Conservation (phyloP, 1,284 basidiomycete genomes). For the Heterobasidion annosum region DNA sequence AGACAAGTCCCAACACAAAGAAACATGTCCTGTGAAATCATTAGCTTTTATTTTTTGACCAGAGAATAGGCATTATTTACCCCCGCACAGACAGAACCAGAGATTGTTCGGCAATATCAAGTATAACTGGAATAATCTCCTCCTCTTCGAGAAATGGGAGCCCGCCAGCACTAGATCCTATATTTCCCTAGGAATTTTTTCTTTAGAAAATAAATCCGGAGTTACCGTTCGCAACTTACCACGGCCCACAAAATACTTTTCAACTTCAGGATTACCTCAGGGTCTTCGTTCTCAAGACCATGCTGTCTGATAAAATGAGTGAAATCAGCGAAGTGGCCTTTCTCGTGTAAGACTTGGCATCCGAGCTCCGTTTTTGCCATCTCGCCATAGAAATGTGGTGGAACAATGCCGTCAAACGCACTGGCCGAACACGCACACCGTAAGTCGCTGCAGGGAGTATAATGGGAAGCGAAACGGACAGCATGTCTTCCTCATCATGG, state of each 20-base stretch:
- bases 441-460: neutral
- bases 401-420: conserved; percentile 81
- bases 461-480: conserved; percentile 18
- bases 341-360: conserved; percentile 82
- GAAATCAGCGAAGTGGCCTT: conserved; percentile 89
- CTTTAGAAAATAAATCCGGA: neutral
- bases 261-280: conserved; percentile 77
- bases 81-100: conserved; percentile 88
- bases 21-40: conserved; percentile 74
- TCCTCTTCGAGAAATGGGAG: conserved; percentile 94
- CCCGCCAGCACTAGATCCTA: conserved; percentile 85
- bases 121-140: conserved; percentile 82
- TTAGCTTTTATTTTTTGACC: neutral
- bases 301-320: conserved; percentile 86
- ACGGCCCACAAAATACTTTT: conserved; percentile 98
- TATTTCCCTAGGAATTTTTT: conserved; percentile 64
- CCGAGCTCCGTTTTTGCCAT: conserved; percentile 95
- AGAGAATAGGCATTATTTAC: conserved; percentile 34
- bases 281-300: conserved; percentile 77
- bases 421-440: conserved; percentile 22
- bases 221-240: conserved; percentile 38
- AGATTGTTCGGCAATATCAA: conserved; percentile 88
- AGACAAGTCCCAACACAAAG: conserved; percentile 84
- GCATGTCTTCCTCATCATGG: conserved; percentile 57
- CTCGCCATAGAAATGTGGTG: conserved; percentile 96